Conservation (phyloP, 2,329 filamentous ascomycete genomes). For the Exserohilum turcica region DNA sequence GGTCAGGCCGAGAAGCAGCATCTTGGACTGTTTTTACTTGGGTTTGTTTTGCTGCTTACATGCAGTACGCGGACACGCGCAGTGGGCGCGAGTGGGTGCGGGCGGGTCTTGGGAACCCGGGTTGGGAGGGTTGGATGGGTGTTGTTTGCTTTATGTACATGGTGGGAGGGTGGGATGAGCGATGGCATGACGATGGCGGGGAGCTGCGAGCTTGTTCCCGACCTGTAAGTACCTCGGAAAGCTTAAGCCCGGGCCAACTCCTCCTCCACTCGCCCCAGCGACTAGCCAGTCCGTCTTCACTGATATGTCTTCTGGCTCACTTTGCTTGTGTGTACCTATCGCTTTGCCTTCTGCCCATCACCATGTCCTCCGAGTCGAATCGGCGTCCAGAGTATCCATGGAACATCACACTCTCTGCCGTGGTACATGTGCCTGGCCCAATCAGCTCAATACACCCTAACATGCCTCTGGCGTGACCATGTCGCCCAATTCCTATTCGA, state of each 20-base stretch:
- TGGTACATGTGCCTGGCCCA: neutral
- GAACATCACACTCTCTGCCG: neutral
- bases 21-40: constrained; percentile 71
- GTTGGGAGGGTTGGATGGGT: neutral
- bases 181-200: constrained; percentile 17
- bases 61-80: neutral
- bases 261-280: neutral
- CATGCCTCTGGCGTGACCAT: neutral
- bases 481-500: neutral
- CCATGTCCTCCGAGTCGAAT: neutral
- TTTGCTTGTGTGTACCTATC: neutral
- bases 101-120: neutral
- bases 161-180: constrained; percentile 4
- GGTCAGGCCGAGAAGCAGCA: constrained; percentile 95
- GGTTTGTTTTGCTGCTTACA: neutral
- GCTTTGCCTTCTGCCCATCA: neutral
- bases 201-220: neutral
- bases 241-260: constrained; percentile 1
- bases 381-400: neutral
- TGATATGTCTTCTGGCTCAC: neutral
- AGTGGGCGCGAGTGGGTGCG: neutral
- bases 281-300: neutral
- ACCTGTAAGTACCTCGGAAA: no score
- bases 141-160: constrained; percentile 11
- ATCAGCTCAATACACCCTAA: neutral